Conservation (phyloP, 2,329 filamentous ascomycete genomes). For the Colletotrichum falcatum region DNA sequence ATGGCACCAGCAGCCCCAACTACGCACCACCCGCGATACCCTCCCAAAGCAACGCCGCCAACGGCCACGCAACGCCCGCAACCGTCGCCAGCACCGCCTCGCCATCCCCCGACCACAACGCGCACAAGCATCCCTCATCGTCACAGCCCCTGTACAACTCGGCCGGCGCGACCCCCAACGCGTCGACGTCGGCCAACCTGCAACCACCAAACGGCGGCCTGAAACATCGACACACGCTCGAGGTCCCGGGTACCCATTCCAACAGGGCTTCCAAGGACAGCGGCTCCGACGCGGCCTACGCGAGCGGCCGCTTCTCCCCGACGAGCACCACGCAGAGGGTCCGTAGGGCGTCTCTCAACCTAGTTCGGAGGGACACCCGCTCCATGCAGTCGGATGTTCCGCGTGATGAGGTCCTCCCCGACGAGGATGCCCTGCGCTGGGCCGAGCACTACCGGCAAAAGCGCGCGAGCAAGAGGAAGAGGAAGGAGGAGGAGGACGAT, state of each 20-base stretch:
- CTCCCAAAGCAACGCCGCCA: slow-evolving; percentile 41
- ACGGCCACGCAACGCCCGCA: slow-evolving; percentile 33
- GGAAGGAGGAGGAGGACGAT: slow-evolving; percentile 89
- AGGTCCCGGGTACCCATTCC: slow-evolving; percentile 80
- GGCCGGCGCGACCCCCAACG: slow-evolving; percentile 50
- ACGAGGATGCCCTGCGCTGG: slow-evolving; percentile 93
- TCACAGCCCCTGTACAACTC: slow-evolving; percentile 67
- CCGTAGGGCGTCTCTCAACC: slow-evolving; percentile 84
- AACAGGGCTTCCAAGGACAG: slow-evolving; percentile 79
- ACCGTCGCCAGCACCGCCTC: slow-evolving; percentile 28
- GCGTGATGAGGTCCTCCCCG: slow-evolving; percentile 84
- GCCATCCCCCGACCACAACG: slow-evolving; percentile 42
- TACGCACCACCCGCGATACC: slow-evolving; percentile 46
- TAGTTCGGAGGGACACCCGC: slow-evolving; percentile 84
- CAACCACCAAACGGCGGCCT: slow-evolving; percentile 69
- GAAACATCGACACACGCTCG: slow-evolving; percentile 87
- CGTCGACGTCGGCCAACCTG: slow-evolving; percentile 61
- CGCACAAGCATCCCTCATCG: slow-evolving; percentile 45
- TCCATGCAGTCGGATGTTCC: slow-evolving; percentile 88
- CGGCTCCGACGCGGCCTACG: slow-evolving; percentile 72
- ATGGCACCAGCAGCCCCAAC: slow-evolving; percentile 45
- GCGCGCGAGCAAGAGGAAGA: slow-evolving; percentile 85
- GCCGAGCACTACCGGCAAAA: slow-evolving; percentile 94
- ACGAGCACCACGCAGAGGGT: slow-evolving; percentile 63
- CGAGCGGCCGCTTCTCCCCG: slow-evolving; percentile 87